Base-by-base conservation (phyloP, 2,329 filamentous ascomycete genomes). In the Paecilomyces formosus region DNA sequence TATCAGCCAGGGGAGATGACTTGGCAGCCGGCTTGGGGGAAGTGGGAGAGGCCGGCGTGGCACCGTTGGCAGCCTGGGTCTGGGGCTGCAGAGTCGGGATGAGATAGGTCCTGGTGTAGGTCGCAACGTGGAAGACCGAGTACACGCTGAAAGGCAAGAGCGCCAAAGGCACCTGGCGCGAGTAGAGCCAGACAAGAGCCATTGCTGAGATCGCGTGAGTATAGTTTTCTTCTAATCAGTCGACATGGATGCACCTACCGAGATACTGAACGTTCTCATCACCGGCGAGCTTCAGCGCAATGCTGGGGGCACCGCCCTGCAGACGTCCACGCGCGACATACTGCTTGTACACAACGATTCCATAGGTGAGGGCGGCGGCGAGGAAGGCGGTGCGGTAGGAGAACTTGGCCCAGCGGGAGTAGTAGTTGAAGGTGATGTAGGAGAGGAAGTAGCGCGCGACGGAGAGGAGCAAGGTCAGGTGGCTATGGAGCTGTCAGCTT, bases 201-300 rank as follows among this genome's bases (percentile, higher is more conserved):
- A 97, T 92, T 68, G 85, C 92, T 96, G 70, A 39, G 24, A 35
- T 35, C 49, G 18, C 31, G 63, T 58, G 30, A 51, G 58, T 31
- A 59, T 57, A 22, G n/a, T 24, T 13, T 11, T 6, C 39, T 57
- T 13, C 21, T 28, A 51, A 21, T 33, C 56, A 49, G 22, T 8
- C 50, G 13, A 54, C 4, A 4, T 22, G 13, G 35, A 45, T 28
- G 49, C 9, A 74, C 91, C 73, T 83, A 97, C 94, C 81, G 61
- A 99, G 83, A 74, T 99, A 99, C 78, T 97, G 94, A 56, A 99
- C 90, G 76, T 99, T 99, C 83, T 99, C 94, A 74, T 99, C 94
- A 12, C 85, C 81, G 58, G 88, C 80, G 64, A 96, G 79, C 61
- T 86, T 83, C 60, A 93, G 57, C 54, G 82, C 75, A 59, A 88